These are phyloP conservation scores for Petunia hybrid DNA, from an alignment of 305 asterid species.

Conservation along the genomic window DNA sequence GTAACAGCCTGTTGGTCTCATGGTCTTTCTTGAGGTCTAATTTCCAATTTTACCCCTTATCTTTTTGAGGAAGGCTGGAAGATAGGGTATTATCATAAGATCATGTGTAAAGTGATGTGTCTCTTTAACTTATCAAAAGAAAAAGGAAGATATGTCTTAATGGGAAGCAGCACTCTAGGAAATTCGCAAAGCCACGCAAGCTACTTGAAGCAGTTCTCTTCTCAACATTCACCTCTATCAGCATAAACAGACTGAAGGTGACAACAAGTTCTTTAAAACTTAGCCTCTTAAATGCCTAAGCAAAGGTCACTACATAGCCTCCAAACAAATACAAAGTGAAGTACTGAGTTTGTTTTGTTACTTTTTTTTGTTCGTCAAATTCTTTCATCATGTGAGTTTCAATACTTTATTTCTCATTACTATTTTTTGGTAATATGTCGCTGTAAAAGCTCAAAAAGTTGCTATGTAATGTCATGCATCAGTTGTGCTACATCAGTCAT, in stretches of 20 bases:
- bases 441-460: background rate
- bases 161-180: background rate
- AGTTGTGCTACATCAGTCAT: conserved; percentile 1
- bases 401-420: conserved; percentile 5
- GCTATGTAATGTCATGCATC: background rate
- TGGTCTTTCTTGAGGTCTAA: conserved; percentile 8
- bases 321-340: background rate
- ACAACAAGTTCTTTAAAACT: background rate
- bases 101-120: background rate
- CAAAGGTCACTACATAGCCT: conserved; percentile 3
- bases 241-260: background rate
- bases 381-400: background rate
- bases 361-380: background rate
- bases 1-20: background rate
- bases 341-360: background rate
- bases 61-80: background rate
- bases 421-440: background rate
- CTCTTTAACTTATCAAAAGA: background rate
- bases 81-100: conserved; percentile 14
- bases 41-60: background rate
- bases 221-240: background rate
- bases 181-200: background rate
- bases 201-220: conserved; percentile 4
- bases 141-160: background rate
- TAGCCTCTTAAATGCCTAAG: background rate